Base-by-base conservation (phyloP, 441 rosid species). In the Eutrema salsugineum region DNA sequence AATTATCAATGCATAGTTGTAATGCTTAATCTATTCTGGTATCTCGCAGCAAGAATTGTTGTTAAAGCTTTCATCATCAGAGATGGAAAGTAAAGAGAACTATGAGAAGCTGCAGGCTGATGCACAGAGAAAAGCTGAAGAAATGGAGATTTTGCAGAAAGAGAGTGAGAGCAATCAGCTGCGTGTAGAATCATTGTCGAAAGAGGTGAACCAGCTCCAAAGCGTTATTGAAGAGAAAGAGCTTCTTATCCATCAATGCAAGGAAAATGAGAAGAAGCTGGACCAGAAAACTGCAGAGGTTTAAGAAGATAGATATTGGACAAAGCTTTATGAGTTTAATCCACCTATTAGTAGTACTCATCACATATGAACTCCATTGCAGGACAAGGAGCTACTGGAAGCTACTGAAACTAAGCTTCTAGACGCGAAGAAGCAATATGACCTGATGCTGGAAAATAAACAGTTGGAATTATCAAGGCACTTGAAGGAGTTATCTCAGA, bases 401-500 rank as follows among this genome's bases (percentile, higher is more conserved):
- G 79, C 90, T 69, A 81, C 89, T 81, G 97, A 87, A 77, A 81
- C 81, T 40, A 91, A 81, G 75, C 90, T 94, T 49, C 76, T 71
- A 39, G 95, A 91, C 81, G 90, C 89, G 30, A 85, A 83, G 83
- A 87, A 77, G 71, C 91, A 88, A 44, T 78, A 87, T 56, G 97
- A 94, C 76, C 68, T 72, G 75, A 83, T 91, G 91, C 88, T 91
- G 28, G 99, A 87, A 79, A 86, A 82, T 76, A 94, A 94, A 79
- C 91, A 91, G 72, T 70, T 83, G 81, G 99, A 94, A 73, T 75
- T 90, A 50, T 88, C 97, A 27, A 84, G 88, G 80, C 97, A 91
- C 72, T 79, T 94, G 86, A 90, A 91, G 86, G 99, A 94, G 75
- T 81, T 91, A 73, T 94, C 94, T 66, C 95, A 81, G 78, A 88